Percentiles rank a stretch among this genome's conserved stretches.
Conservation (phyloP, 2,329 filamentous ascomycete species). For the Fusarium irregulare region DNA sequence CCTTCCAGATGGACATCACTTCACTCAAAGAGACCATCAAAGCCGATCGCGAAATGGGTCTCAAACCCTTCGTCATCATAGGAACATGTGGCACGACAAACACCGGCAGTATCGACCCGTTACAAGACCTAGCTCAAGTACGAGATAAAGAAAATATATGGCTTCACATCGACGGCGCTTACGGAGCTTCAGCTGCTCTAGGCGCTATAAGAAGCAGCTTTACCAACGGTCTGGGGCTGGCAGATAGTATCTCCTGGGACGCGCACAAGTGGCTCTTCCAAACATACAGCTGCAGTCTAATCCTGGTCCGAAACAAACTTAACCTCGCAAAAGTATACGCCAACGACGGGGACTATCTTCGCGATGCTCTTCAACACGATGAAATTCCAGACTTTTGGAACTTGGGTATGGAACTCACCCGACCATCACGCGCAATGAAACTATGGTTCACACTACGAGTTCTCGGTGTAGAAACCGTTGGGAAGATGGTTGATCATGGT, state of each 20-base stretch:
- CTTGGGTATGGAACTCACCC: slow-evolving; percentile 13
- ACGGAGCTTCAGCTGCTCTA: slow-evolving; percentile 10
- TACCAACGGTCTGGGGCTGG: neutral
- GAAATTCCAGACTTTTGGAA: slow-evolving; percentile 27
- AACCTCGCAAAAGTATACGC: slow-evolving; percentile 3
- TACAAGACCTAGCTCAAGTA: neutral
- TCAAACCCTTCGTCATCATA: slow-evolving; percentile 9
- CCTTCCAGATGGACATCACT: neutral
- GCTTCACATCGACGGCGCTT: slow-evolving; percentile 23
- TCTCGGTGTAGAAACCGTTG: slow-evolving; percentile 1
- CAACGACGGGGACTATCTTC: slow-evolving; percentile 19
- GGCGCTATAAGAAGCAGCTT: neutral
- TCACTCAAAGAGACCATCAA: neutral
- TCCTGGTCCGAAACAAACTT: slow-evolving; percentile 1
- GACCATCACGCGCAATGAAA: slow-evolving; percentile 10
- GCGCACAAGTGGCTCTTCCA: slow-evolving; percentile 47
- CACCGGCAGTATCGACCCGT: slow-evolving; percentile 5
- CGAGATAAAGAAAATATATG: slow-evolving; percentile 8
- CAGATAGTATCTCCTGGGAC: slow-evolving; percentile 27
- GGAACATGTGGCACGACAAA: slow-evolving; percentile 20
- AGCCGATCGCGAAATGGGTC: neutral
- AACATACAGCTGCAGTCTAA: slow-evolving; percentile 25
- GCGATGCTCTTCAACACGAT: slow-evolving; percentile 18
- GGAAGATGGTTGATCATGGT: slow-evolving; percentile 7
- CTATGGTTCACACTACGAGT: slow-evolving; percentile 18